Evolutionary conservation across 306 rosid genomes (phyloP).

Genomic region (Sophora flavescens): DNA sequence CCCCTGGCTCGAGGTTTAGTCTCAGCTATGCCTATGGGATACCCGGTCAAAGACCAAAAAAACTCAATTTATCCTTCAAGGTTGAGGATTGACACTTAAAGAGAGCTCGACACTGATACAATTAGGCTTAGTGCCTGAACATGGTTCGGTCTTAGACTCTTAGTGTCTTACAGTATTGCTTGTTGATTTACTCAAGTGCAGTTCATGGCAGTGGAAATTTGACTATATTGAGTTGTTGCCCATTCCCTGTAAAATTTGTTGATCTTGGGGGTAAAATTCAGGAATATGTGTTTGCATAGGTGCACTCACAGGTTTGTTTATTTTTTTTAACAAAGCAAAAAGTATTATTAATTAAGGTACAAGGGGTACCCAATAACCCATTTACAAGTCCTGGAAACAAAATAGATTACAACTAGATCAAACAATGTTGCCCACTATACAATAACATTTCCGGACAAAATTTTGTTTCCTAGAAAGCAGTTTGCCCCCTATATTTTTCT

Average conservation of each 20-base stretch:
- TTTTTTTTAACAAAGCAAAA: too few relatives aligned
- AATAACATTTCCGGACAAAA: too few relatives aligned
- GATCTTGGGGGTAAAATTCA: not conserved
- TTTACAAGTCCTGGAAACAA: too few relatives aligned
- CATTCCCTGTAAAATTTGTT: too few relatives aligned
- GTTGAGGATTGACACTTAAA: not conserved
- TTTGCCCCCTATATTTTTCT: slow-evolving; percentile 2
- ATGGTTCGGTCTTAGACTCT: too few relatives aligned
- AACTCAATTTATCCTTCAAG: not conserved
- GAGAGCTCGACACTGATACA: not conserved
- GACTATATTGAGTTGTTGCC: not conserved
- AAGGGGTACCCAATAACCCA: too few relatives aligned
- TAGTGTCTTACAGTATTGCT: not conserved
- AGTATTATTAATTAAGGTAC: too few relatives aligned
- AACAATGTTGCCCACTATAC: too few relatives aligned
- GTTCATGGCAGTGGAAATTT: slow-evolving; percentile 6
- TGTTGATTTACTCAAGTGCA: not conserved
- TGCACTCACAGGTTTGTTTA: not conserved
- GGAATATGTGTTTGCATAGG: not conserved
- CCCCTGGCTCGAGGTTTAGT: too few relatives aligned
- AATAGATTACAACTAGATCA: too few relatives aligned
- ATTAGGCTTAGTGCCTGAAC: not conserved
- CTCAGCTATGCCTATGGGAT: too few relatives aligned
- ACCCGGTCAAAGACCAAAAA: too few relatives aligned
- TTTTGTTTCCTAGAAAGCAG: slow-evolving; percentile 14